These are phyloP conservation scores for Iberis pinnata DNA, from an alignment of 345 rosid species.

Conservation along the genomic window DNA sequence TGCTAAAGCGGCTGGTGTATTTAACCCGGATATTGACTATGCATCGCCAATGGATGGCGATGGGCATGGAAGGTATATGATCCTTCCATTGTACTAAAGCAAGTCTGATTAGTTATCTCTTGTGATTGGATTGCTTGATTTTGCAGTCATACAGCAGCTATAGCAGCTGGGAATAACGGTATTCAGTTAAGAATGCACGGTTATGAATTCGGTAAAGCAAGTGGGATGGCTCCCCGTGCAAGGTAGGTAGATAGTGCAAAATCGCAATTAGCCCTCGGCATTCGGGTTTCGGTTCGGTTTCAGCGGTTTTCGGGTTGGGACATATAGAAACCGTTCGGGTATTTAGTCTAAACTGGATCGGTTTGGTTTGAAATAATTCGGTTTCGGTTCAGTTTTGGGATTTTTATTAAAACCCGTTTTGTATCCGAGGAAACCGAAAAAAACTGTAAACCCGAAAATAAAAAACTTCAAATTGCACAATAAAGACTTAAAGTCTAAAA, in stretches of 20 bases:
- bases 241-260: constrained; percentile 43
- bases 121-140: constrained; percentile 2
- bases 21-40: constrained; percentile 79
- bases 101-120: constrained; percentile 24
- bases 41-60: constrained; percentile 99
- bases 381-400: too few relatives aligned
- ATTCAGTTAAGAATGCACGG: constrained; percentile 86
- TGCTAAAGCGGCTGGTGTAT: constrained; percentile 88
- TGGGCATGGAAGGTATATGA: constrained; percentile 92
- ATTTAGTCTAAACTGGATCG: too few relatives aligned
- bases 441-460: too few relatives aligned
- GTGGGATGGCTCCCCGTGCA: constrained; percentile 99
- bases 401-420: too few relatives aligned
- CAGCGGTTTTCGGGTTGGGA: too few relatives aligned
- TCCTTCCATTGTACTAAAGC: neutral
- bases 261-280: too few relatives aligned
- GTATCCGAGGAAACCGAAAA: too few relatives aligned
- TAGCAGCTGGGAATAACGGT: constrained; percentile 99
- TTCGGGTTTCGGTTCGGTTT: too few relatives aligned
- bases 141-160: constrained; percentile 95
- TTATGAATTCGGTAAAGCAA: constrained; percentile 96
- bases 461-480: too few relatives aligned
- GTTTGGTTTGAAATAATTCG: too few relatives aligned
- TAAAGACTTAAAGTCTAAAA: too few relatives aligned
- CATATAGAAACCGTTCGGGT: too few relatives aligned